Conservation (phyloP, 2,329 filamentous ascomycete species). For the Botryotinia calthae region DNA sequence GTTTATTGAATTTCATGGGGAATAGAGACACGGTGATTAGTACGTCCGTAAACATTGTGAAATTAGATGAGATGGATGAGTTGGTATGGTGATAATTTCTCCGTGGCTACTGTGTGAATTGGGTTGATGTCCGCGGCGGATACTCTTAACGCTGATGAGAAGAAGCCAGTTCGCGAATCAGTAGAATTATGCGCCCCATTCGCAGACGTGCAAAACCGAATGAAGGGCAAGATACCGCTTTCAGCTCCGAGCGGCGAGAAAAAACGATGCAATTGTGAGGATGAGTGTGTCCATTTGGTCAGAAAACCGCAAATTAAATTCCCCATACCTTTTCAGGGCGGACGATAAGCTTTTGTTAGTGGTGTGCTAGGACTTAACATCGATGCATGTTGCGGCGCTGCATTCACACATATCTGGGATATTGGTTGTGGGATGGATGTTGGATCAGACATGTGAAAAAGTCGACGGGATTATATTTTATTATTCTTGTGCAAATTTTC, state of each 20-base stretch:
- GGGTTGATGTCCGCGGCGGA: background rate
- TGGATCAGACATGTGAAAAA: slow-evolving; percentile 3
- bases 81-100: background rate
- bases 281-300: background rate
- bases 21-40: background rate
- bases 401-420: background rate
- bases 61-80: background rate
- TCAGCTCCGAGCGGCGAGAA: slow-evolving; percentile 9
- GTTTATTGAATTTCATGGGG: slow-evolving; percentile 13
- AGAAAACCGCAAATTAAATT: slow-evolving; percentile 8
- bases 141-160: background rate
- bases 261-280: slow-evolving; percentile 1
- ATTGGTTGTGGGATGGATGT: background rate
- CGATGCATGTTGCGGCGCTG: slow-evolving; percentile 3
- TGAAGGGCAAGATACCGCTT: background rate
- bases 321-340: slow-evolving; percentile 1
- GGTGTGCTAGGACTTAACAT: slow-evolving; percentile 6
- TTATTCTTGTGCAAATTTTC: background rate
- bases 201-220: slow-evolving; percentile 5
- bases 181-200: slow-evolving; percentile 6
- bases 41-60: background rate
- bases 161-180: background rate
- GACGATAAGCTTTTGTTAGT: slow-evolving; percentile 11
- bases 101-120: slow-evolving; percentile 7
- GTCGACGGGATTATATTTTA: background rate